A percentile compares a stretch with the other conserved stretches of the same genome.
Evolutionary conservation across 257 asterid species (phyloP).

Genomic region (Solanum ahanhuiri): DNA sequence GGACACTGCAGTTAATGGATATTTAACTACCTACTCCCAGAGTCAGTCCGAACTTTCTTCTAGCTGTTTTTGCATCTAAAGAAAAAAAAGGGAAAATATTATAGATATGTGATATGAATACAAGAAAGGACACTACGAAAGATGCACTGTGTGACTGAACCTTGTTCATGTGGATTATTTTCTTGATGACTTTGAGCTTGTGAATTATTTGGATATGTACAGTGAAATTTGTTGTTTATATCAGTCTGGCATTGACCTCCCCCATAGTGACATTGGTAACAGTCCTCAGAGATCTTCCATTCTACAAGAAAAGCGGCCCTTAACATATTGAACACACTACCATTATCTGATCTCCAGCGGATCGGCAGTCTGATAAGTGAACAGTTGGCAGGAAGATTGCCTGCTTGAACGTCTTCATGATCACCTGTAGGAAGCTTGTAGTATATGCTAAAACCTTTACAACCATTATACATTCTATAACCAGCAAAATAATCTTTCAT

Average conservation of each 20-base stretch:
- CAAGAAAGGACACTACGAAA: not conserved
- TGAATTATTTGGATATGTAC: not conserved
- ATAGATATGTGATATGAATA: not conserved
- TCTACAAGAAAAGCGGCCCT: fast-evolving
- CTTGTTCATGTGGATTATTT: not conserved
- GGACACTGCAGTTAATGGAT: not conserved
- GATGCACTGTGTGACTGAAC: not conserved
- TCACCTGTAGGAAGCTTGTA: not conserved
- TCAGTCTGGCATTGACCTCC: not conserved
- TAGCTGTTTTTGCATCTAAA: not conserved
- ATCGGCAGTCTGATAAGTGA: not conserved
- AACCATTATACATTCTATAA: not conserved
- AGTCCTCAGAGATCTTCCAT: not conserved
- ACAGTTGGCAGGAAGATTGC: not conserved
- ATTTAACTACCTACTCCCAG: not conserved
- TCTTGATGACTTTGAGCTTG: not conserved
- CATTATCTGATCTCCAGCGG: fast-evolving
- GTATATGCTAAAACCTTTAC: not conserved
- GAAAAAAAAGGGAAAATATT: not conserved
- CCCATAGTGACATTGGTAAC: fast-evolving
- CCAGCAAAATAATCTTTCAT: not conserved
- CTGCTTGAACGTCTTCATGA: fast-evolving
- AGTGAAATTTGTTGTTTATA: not conserved
- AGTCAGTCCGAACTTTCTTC: not conserved
- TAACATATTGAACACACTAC: not conserved